phyloP scores from a whole-genome alignment of 2,329 filamentous ascomycete species.

The Beauveria australis region DNA sequence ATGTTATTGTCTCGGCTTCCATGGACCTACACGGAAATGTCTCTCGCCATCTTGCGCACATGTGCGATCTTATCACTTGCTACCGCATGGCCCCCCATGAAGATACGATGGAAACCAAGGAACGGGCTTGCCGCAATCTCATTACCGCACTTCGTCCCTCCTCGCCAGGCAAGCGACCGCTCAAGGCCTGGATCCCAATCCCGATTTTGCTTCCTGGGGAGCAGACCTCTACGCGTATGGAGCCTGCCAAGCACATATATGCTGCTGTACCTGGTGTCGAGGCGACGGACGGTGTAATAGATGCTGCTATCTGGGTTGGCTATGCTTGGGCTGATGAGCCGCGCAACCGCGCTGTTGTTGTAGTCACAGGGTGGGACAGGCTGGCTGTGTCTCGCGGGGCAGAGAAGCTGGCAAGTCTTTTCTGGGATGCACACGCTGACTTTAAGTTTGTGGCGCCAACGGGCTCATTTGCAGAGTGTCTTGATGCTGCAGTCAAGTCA shows the following conservation, averaged over 20 bases:
- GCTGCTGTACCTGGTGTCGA: slow-evolving; percentile 37
- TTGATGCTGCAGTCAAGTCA: slow-evolving; percentile 33
- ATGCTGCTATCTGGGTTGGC: slow-evolving; percentile 47
- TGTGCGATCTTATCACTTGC: slow-evolving; percentile 44
- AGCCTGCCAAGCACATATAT: slow-evolving; percentile 44
- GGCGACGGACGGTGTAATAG: slow-evolving; percentile 32
- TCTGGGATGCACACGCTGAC: slow-evolving; percentile 38
- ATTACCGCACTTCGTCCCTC: slow-evolving; percentile 27
- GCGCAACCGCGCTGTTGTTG: slow-evolving; percentile 39
- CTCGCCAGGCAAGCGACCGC: slow-evolving; percentile 25
- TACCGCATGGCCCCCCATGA: slow-evolving; percentile 45
- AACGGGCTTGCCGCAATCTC: slow-evolving; percentile 42
- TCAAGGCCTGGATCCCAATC: slow-evolving; percentile 45
- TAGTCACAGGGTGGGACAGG: slow-evolving; percentile 43
- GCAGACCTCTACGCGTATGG: slow-evolving; percentile 45
- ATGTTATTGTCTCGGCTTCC: slow-evolving; percentile 41
- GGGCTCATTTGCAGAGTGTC: slow-evolving; percentile 36
- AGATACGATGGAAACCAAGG: slow-evolving; percentile 40
- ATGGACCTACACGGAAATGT: slow-evolving; percentile 51
- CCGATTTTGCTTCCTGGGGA: slow-evolving; percentile 45
- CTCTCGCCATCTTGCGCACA: slow-evolving; percentile 37
- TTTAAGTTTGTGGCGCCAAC: slow-evolving; percentile 46
- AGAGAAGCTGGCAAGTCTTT: slow-evolving; percentile 34
- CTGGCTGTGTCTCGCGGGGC: slow-evolving; percentile 30
- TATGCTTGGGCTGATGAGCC: slow-evolving; percentile 50